phyloP scores from a whole-genome alignment of 768 basidiomycete species.

The Termitomyces titanicus region DNA sequence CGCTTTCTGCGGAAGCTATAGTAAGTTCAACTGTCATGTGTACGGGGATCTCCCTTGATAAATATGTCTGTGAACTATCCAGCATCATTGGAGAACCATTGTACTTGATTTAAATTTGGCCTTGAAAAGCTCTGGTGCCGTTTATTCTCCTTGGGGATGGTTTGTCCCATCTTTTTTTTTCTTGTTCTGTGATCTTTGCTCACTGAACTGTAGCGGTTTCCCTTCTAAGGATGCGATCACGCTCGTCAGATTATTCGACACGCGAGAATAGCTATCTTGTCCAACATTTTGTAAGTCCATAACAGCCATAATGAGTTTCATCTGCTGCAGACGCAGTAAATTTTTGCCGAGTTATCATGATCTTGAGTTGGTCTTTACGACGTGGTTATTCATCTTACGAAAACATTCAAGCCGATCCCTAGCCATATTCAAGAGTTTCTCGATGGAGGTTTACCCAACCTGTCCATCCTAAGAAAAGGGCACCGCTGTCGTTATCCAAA shows the following conservation, averaged over 20 bases:
- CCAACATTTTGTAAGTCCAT: slow-evolving; percentile 7
- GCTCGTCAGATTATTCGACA: not conserved
- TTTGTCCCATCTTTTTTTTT: not conserved
- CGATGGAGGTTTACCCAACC: slow-evolving; percentile 4
- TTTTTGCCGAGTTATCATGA: not conserved
- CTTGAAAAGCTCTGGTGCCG: no score
- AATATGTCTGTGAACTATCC: no score
- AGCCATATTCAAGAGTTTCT: slow-evolving; percentile 2
- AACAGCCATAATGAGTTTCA: not conserved
- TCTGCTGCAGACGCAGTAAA: slow-evolving; percentile 1
- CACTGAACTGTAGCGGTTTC: not conserved
- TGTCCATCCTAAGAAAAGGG: no score
- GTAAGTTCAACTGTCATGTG: not conserved
- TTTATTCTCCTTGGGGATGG: slow-evolving; percentile 10
- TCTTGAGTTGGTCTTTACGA: not conserved
- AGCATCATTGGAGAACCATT: no score
- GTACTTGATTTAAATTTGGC: no score
- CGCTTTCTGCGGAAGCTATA: slow-evolving; percentile 4
- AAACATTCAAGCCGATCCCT: not conserved
- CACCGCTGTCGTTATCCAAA: not conserved
- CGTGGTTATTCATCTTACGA: not conserved
- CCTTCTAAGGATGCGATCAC: slow-evolving; percentile 9
- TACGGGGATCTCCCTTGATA: not conserved
- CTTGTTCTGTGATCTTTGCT: not conserved
- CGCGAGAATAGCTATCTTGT: slow-evolving; percentile 4